Evolutionary conservation across 345 rosid genomes (phyloP).

Genomic region (Melaleuca alternifolia): DNA sequence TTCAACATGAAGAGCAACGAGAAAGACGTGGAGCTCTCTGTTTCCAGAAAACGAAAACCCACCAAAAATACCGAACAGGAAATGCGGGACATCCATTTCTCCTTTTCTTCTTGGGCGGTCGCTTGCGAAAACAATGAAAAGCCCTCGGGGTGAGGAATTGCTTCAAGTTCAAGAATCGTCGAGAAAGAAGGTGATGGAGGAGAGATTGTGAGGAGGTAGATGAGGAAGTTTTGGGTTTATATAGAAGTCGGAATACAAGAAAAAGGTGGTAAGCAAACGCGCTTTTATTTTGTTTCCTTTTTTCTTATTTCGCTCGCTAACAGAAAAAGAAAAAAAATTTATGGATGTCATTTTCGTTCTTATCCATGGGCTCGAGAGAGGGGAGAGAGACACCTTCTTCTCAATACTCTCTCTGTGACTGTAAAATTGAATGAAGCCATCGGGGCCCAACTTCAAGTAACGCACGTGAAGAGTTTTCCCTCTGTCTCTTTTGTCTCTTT

Average conservation of each 20-base stretch:
- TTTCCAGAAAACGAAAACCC: constrained; percentile 2
- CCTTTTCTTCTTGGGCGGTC: background rate
- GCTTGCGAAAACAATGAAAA: background rate
- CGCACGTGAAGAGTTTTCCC: background rate
- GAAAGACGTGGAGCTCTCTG: background rate
- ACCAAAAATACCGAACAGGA: constrained; percentile 89
- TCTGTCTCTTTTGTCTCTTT: background rate
- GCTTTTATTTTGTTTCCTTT: background rate
- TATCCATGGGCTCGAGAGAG: background rate
- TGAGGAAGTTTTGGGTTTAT: background rate
- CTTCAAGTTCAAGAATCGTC: background rate
- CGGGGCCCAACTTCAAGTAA: background rate
- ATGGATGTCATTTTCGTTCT: background rate
- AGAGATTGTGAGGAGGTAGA: background rate
- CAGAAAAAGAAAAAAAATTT: background rate
- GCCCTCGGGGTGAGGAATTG: background rate
- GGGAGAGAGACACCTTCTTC: background rate
- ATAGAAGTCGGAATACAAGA: background rate
- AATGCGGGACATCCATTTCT: constrained; percentile 54
- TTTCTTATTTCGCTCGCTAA: background rate
- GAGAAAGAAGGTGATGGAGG: background rate
- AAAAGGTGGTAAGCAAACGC: background rate
- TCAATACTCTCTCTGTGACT: background rate
- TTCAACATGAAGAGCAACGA: background rate
- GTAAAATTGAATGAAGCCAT: background rate